Evolutionary conservation across 1,284 basidiomycete genomes (phyloP).

Genomic region (Coniferiporia weirii): DNA sequence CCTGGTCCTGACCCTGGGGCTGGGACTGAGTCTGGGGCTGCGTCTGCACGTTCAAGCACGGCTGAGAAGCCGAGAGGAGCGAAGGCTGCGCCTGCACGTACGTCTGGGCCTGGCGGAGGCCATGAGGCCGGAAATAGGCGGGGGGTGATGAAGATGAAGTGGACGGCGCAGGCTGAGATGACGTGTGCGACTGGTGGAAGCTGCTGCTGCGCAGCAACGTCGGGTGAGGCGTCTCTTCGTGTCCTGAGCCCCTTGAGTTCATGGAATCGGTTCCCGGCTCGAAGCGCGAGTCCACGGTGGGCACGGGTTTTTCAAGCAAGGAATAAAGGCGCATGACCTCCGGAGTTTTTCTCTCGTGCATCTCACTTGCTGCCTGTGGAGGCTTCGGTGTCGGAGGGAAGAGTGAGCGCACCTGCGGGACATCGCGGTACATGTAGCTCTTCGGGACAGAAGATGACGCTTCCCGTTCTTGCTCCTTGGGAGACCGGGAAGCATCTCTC

Average conservation of each 20-base stretch:
- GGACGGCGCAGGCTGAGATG: not conserved
- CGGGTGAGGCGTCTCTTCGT: not conserved
- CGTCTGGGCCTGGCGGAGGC: not conserved
- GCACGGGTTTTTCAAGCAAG: slow-evolving; percentile 13
- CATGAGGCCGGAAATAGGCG: not conserved
- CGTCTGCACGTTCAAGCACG: not conserved
- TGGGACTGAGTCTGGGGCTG: not conserved
- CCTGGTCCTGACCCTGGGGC: not conserved
- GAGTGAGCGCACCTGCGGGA: not conserved
- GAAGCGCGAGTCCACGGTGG: not conserved
- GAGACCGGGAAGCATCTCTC: not conserved
- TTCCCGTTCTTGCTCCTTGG: slow-evolving; percentile 3
- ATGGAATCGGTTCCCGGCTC: not conserved
- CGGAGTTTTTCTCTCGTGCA: not conserved
- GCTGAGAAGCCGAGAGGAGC: not conserved
- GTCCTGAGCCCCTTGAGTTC: not conserved
- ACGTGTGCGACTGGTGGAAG: slow-evolving; percentile 3
- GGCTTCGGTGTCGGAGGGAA: slow-evolving; percentile 2
- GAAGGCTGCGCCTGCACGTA: slow-evolving; percentile 4
- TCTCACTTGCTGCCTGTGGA: not conserved
- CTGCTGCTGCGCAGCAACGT: slow-evolving; percentile 5
- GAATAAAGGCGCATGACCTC: slow-evolving; percentile 9
- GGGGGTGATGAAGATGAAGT: not conserved
- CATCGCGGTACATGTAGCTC: slow-evolving; percentile 14
- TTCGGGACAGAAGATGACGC: slow-evolving; percentile 13